Percentiles rank a stretch among this genome's conserved stretches.
Conservation (phyloP, 129 eudicot genomes). For the Pulicaria dysenterica region DNA sequence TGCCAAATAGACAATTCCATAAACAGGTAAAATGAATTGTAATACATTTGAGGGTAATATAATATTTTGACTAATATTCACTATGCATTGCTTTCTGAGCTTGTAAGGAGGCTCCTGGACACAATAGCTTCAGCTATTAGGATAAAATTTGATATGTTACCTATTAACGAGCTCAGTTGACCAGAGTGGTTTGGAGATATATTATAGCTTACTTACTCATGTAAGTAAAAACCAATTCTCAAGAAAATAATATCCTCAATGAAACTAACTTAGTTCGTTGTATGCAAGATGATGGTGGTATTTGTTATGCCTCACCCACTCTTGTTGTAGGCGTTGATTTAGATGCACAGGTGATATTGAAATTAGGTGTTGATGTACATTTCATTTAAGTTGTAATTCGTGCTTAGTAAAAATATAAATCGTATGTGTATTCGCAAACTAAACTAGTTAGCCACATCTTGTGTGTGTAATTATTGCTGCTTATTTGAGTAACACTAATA, state of each 20-base stretch:
- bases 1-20: too few relatives aligned
- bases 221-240: conserved; percentile 25
- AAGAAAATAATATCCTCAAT: conserved; percentile 25
- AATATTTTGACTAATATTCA: too few relatives aligned
- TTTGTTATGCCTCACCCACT: conserved; percentile 36
- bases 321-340: conserved; percentile 30
- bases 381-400: too few relatives aligned
- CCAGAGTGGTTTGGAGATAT: conserved; percentile 64
- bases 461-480: too few relatives aligned
- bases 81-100: neutral
- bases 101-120: conserved; percentile 40
- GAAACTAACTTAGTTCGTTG: conserved; percentile 29
- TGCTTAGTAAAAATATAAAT: neutral
- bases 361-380: neutral
- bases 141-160: conserved; percentile 30
- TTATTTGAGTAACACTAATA: too few relatives aligned
- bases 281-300: neutral
- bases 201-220: conserved; percentile 28
- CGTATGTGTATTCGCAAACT: neutral
- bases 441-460: too few relatives aligned
- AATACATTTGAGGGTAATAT: too few relatives aligned
- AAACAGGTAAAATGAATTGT: too few relatives aligned
- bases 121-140: conserved; percentile 40
- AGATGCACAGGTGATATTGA: conserved; percentile 43
- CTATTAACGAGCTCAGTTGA: conserved; percentile 61